phyloP scores from a whole-genome alignment of 2,329 filamentous ascomycete genomes.

The Fusarium sarcochroum region DNA sequence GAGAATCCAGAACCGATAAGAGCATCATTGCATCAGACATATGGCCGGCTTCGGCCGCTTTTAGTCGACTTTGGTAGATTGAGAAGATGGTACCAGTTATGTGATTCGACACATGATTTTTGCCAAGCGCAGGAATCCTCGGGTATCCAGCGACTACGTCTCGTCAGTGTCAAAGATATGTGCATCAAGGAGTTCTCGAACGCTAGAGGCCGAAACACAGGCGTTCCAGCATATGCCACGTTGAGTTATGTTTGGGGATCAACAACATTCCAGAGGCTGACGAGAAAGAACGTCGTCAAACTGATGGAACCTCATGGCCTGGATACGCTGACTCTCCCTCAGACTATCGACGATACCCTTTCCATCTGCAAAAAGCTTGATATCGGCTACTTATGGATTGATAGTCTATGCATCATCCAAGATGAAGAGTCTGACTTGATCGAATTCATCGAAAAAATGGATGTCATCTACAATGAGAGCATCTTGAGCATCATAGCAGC shows the following conservation, averaged over 20 bases:
- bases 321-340: neutral
- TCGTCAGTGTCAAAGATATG: neutral
- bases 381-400: neutral
- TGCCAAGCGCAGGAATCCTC: neutral
- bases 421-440: constrained; percentile 1
- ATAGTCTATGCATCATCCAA: neutral
- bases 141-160: neutral
- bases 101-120: neutral
- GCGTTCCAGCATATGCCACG: neutral
- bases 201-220: neutral
- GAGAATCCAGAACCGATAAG: neutral
- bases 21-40: neutral
- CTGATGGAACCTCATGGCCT: neutral
- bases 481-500: neutral
- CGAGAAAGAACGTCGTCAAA: neutral
- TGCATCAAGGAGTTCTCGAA: neutral
- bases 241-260: neutral
- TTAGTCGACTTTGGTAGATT: neutral
- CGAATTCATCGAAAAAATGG: neutral
- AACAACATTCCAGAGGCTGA: neutral
- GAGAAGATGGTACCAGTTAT: neutral
- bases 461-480: neutral
- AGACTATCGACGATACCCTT: neutral
- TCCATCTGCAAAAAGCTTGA: neutral
- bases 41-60: neutral